These are phyloP conservation scores for Crithidia bombi DNA, from an alignment of 208 protist species.

Conservation along the genomic window DNA sequence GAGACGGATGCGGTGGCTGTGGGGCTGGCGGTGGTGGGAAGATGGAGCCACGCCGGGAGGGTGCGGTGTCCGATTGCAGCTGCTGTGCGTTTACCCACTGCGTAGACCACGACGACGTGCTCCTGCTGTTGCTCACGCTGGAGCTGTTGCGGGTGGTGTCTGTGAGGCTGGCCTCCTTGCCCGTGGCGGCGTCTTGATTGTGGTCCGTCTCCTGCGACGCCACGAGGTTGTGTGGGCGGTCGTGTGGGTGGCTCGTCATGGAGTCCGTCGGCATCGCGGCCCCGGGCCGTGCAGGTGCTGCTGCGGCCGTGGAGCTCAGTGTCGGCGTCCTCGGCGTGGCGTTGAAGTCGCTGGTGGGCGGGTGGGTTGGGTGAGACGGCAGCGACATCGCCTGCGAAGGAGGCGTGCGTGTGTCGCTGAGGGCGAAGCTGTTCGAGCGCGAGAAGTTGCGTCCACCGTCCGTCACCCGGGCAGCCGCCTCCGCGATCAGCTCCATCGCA, in stretches of 20 bases:
- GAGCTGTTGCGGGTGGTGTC: conserved; percentile 16
- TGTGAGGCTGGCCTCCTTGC: too few species aligned
- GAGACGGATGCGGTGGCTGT: neutral
- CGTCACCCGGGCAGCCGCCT: neutral
- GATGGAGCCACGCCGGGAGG: neutral
- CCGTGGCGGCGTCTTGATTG: neutral
- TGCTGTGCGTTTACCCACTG: conserved; percentile 10
- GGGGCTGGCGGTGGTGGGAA: neutral
- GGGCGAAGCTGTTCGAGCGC: conserved; percentile 10
- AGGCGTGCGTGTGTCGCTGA: conserved; percentile 3
- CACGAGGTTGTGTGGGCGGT: neutral
- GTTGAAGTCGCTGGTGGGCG: neutral
- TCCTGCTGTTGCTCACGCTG: conserved; percentile 19
- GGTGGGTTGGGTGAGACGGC: neutral
- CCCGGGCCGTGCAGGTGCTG: neutral
- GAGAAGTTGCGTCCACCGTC: conserved; percentile 10
- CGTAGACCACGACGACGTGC: conserved; percentile 16
- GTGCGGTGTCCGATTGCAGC: neutral
- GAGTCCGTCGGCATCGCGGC: neutral
- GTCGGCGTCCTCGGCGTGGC: neutral
- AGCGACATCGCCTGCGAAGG: neutral
- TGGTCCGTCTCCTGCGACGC: neutral
- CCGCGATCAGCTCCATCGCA: neutral
- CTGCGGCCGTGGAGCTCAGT: neutral
- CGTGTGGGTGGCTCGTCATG: neutral